Evolutionary conservation across 2,329 filamentous ascomycete species (phyloP).

Genomic region (Hymenoscyphus albidus): DNA sequence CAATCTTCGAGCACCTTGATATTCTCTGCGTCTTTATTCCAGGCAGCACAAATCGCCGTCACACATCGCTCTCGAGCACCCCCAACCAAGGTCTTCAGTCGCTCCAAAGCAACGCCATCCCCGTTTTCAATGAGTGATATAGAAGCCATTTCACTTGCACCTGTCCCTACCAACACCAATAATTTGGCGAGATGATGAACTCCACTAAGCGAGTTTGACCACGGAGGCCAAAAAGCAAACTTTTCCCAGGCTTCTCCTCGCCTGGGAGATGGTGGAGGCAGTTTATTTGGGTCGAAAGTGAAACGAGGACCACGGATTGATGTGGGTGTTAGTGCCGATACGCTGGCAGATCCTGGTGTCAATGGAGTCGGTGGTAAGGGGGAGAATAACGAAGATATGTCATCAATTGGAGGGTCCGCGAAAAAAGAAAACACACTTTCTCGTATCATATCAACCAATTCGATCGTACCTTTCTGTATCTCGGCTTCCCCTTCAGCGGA

Average conservation of each 20-base stretch:
- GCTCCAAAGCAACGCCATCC: slow-evolving; percentile 60
- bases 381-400: slow-evolving; percentile 82
- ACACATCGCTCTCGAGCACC: slow-evolving; percentile 80
- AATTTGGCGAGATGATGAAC: slow-evolving; percentile 84
- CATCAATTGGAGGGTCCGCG: slow-evolving; percentile 80
- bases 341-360: slow-evolving; percentile 55
- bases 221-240: slow-evolving; percentile 93
- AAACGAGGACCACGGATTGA: slow-evolving; percentile 69
- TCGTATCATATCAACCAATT: slow-evolving; percentile 79
- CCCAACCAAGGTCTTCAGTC: slow-evolving; percentile 71
- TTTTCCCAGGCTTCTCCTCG: slow-evolving; percentile 87
- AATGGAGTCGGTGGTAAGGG: slow-evolving; percentile 68
- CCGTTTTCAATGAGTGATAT: slow-evolving; percentile 61
- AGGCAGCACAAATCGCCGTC: slow-evolving; percentile 79
- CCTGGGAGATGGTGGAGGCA: slow-evolving; percentile 72
- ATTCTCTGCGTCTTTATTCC: slow-evolving; percentile 90
- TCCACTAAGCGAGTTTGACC: slow-evolving; percentile 87
- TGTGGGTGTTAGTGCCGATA: slow-evolving; percentile 44
- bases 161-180: slow-evolving; percentile 77
- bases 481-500: slow-evolving; percentile 66
- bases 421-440: slow-evolving; percentile 81
- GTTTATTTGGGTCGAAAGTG: slow-evolving; percentile 71
- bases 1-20: slow-evolving; percentile 93
- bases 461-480: slow-evolving; percentile 71
- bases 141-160: slow-evolving; percentile 78